Evolutionary conservation across 345 rosid species (phyloP).

Genomic region (Linum tenue): DNA sequence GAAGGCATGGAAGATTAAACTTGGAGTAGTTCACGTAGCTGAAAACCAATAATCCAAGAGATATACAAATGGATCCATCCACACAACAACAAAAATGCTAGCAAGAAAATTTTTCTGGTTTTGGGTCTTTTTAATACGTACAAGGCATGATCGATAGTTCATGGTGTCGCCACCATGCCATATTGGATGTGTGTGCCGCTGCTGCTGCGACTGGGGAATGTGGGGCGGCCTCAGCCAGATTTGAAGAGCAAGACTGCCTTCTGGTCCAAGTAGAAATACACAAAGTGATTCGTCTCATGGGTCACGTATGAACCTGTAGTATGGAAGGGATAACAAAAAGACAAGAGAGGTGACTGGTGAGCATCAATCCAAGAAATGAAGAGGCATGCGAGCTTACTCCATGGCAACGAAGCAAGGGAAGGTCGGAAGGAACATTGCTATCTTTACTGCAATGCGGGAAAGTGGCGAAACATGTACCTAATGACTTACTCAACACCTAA

Average conservation of each 20-base stretch:
- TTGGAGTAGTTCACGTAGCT: no score
- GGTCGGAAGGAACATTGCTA: no score
- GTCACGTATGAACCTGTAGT: slow-evolving; percentile 86
- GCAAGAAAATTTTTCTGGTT: no score
- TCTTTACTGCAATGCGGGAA: no score
- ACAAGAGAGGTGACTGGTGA: neutral
- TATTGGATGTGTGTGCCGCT: neutral
- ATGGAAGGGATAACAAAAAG: neutral
- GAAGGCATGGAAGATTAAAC: no score
- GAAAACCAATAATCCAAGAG: no score
- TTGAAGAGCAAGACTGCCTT: slow-evolving; percentile 92
- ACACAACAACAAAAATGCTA: no score
- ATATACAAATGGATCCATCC: no score
- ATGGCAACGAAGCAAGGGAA: neutral
- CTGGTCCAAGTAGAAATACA: slow-evolving; percentile 89
- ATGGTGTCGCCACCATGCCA: slow-evolving; percentile 11
- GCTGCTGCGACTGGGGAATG: slow-evolving; percentile 1
- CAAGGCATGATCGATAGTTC: slow-evolving; percentile 14
- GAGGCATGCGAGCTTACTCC: neutral
- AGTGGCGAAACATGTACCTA: no score
- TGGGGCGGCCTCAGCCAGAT: slow-evolving; percentile 38
- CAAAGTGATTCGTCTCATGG: slow-evolving; percentile 93
- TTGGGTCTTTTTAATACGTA: slow-evolving; percentile 17
- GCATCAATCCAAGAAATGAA: neutral
- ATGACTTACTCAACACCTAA: no score